phyloP scores from a whole-genome alignment of 441 rosid genomes.

The Erysimum cheiri region DNA sequence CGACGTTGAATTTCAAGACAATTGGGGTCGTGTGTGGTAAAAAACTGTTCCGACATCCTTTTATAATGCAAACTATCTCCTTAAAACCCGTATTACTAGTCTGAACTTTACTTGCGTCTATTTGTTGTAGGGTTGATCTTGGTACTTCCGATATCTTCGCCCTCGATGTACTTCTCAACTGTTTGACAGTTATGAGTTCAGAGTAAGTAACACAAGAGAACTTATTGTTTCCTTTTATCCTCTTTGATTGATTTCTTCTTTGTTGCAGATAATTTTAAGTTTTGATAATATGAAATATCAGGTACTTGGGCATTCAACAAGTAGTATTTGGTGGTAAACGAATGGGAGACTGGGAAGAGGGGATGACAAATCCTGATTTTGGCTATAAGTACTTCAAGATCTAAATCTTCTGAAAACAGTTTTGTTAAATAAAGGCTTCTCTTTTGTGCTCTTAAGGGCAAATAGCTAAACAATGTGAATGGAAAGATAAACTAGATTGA shows the following conservation, averaged over 20 bases:
- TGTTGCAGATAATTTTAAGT: not conserved
- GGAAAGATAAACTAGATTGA: slow-evolving; percentile 34
- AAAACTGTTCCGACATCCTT: not conserved
- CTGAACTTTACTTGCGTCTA: slow-evolving; percentile 12
- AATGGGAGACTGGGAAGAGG: slow-evolving; percentile 96
- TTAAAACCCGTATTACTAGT: not conserved
- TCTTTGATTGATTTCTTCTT: slow-evolving; percentile 12
- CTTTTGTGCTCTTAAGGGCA: slow-evolving; percentile 19
- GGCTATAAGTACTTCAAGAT: slow-evolving; percentile 84
- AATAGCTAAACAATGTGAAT: slow-evolving; percentile 14
- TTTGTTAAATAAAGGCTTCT: slow-evolving; percentile 32
- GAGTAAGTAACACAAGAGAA: slow-evolving; percentile 60
- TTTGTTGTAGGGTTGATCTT: slow-evolving; percentile 79
- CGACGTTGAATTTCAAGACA: slow-evolving; percentile 94
- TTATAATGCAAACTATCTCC: not conserved
- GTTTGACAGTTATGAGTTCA: slow-evolving; percentile 89
- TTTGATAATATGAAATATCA: slow-evolving; percentile 40
- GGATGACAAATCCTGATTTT: slow-evolving; percentile 74
- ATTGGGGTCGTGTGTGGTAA: slow-evolving; percentile 96
- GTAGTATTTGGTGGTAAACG: slow-evolving; percentile 80
- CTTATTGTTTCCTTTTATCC: not conserved
- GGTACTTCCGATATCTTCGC: slow-evolving; percentile 87
- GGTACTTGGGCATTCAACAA: slow-evolving; percentile 86
- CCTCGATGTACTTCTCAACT: slow-evolving; percentile 84
- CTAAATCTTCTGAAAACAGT: slow-evolving; percentile 29